These are phyloP conservation scores for Suillus paluster DNA, from an alignment of 768 basidiomycete genomes.

Conservation along the genomic window DNA sequence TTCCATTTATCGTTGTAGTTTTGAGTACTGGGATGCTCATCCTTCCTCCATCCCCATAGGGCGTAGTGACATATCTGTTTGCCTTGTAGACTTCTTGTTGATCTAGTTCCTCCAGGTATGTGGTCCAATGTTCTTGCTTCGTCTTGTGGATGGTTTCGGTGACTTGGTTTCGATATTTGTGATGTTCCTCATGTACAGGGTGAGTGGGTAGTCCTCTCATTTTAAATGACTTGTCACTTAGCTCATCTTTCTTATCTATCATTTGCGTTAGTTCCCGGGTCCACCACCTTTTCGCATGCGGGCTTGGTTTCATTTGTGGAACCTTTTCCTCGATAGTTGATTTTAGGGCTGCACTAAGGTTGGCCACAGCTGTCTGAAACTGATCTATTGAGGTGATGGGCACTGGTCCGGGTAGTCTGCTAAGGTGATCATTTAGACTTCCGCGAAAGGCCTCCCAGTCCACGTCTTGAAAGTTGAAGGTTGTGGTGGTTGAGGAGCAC, in stretches of 20 bases:
- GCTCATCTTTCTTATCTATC: slow-evolving; percentile 9
- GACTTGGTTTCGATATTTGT: slow-evolving; percentile 12
- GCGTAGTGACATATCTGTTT: slow-evolving; percentile 17
- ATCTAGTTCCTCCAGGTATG: slow-evolving; percentile 30
- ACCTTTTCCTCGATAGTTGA: slow-evolving; percentile 21
- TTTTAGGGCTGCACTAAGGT: slow-evolving; percentile 20
- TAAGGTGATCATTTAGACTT: no score
- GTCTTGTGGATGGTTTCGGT: slow-evolving; percentile 4
- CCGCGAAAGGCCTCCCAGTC: slow-evolving; percentile 28
- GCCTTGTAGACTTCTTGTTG: background rate
- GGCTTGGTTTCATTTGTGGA: slow-evolving; percentile 20
- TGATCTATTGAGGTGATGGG: background rate
- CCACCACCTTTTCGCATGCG: slow-evolving; percentile 40
- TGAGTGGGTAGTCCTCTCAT: slow-evolving; percentile 21
- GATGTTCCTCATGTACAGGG: slow-evolving; percentile 25
- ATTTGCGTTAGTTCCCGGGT: background rate
- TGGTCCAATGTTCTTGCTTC: slow-evolving; percentile 24
- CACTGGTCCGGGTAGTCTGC: background rate
- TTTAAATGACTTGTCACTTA: slow-evolving; percentile 14
- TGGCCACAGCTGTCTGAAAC: slow-evolving; percentile 11
- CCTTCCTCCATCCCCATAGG: background rate
- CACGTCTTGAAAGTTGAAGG: slow-evolving; percentile 23
- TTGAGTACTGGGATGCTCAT: slow-evolving; percentile 3
- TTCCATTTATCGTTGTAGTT: no score
- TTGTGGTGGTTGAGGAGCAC: background rate